A percentile compares a stretch with the other conserved stretches of the same genome.
Evolutionary conservation across 2,329 filamentous ascomycete genomes (phyloP).

Genomic region (Trichoderma citrinoviride): DNA sequence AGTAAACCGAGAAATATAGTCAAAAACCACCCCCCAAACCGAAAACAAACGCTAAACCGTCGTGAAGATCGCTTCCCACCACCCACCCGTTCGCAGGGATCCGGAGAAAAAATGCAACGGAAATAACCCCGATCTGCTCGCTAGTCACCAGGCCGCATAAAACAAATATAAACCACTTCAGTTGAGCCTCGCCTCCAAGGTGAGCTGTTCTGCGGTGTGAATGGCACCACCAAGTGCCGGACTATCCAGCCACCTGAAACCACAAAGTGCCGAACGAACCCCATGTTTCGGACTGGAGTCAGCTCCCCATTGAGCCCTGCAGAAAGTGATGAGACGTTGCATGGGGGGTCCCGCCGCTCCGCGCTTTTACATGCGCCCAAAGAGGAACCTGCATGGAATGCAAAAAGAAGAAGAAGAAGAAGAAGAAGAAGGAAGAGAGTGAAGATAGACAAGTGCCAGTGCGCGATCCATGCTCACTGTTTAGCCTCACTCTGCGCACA

Average conservation of each 20-base stretch:
- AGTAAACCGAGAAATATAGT: not conserved
- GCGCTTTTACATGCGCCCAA: not conserved
- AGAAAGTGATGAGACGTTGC: not conserved
- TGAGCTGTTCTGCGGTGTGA: not conserved
- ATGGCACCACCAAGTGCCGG: constrained; percentile 8
- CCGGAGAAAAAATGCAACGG: not conserved
- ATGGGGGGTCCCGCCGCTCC: too few species aligned
- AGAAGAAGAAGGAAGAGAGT: not conserved
- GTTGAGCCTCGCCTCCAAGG: constrained; percentile 1
- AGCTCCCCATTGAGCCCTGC: constrained; percentile 1
- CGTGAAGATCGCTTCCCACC: not conserved
- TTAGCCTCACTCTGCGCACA: not conserved
- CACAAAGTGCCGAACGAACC: not conserved
- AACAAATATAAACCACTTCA: constrained; percentile 5
- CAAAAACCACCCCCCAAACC: not conserved
- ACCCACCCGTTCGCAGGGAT: not conserved
- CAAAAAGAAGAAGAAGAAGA: not conserved
- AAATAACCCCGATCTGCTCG: not conserved
- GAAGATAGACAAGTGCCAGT: not conserved
- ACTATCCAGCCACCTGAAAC: constrained; percentile 11
- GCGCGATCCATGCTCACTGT: not conserved
- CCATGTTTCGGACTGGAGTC: constrained; percentile 6
- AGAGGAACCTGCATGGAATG: constrained; percentile 6
- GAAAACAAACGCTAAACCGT: not conserved
- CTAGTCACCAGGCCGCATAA: not conserved